phyloP scores from a whole-genome alignment of 129 eudicot genomes.

The Pulicaria dysenterica region DNA sequence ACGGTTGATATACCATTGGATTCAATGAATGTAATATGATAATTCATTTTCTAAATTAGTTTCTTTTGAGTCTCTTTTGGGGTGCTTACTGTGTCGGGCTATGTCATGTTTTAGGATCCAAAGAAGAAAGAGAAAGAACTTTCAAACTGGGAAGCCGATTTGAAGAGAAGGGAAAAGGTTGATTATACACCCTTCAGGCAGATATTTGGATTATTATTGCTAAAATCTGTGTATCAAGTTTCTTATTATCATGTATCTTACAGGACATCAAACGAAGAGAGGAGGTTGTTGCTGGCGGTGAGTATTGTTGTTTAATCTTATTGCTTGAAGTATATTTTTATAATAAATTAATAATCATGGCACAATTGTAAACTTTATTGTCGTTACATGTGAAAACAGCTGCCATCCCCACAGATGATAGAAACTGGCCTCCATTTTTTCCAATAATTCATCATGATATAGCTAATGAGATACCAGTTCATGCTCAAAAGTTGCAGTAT shows the following conservation, averaged over 20 bases:
- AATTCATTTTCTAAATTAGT: conserved; percentile 3
- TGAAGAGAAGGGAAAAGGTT: conserved; percentile 88
- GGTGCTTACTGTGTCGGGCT: conserved; percentile 18
- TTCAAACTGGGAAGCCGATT: conserved; percentile 83
- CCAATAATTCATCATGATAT: conserved; percentile 99
- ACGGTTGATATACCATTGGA: conserved; percentile 91
- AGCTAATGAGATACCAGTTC: conserved; percentile 94
- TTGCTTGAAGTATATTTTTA: conserved; percentile 6
- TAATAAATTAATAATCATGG: conserved; percentile 17
- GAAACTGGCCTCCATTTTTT: conserved; percentile 94
- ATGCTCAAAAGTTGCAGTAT: conserved; percentile 97
- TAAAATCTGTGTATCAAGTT: conserved; percentile 1
- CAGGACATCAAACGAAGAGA: conserved; percentile 97
- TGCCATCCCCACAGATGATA: conserved; percentile 72
- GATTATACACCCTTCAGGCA: conserved; percentile 23
- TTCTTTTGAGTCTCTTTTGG: conserved; percentile 17
- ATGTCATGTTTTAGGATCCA: conserved; percentile 53
- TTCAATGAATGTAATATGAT: conserved; percentile 62
- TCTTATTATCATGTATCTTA: conserved; percentile 31
- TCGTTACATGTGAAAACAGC: conserved; percentile 50
- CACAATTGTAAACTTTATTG: conserved; percentile 16
- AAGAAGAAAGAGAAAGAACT: conserved; percentile 78
- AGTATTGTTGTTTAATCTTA: conserved; percentile 25
- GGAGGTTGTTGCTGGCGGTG: conserved; percentile 85
- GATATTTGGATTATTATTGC: conserved; percentile 3